Evolutionary conservation across 345 rosid species (phyloP).

Genomic region (Ceriops tagal): DNA sequence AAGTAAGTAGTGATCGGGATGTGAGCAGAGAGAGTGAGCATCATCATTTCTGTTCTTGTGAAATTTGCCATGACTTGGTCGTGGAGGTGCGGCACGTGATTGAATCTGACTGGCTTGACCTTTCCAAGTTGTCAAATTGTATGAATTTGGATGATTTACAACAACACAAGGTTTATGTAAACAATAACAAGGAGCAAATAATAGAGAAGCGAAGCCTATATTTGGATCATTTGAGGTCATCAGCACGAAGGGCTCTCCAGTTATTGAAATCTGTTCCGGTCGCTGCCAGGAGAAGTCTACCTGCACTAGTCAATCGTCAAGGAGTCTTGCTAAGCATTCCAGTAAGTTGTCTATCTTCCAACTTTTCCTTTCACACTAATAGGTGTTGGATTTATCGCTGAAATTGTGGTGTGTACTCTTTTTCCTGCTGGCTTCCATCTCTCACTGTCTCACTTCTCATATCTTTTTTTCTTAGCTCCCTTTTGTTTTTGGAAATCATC

Average conservation of each 20-base stretch:
- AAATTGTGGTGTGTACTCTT: background rate
- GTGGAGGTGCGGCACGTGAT: slow-evolving; percentile 60
- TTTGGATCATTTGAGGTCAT: slow-evolving; percentile 35
- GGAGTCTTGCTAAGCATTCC: slow-evolving; percentile 66
- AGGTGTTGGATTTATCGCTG: background rate
- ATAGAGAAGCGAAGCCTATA: slow-evolving; percentile 17
- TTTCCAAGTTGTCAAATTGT: slow-evolving; percentile 52
- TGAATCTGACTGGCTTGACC: slow-evolving; percentile 77
- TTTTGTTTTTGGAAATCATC: too few relatives aligned
- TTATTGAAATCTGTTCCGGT: slow-evolving; percentile 58
- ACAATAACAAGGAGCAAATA: slow-evolving; percentile 7
- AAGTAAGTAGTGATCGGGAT: slow-evolving; percentile 12
- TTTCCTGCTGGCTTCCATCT: background rate
- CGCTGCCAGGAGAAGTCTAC: slow-evolving; percentile 76
- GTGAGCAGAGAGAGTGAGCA: slow-evolving; percentile 20
- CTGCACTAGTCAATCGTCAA: slow-evolving; percentile 52
- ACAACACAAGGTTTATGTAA: slow-evolving; percentile 4
- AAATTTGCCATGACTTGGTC: slow-evolving; percentile 25
- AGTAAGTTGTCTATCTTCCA: slow-evolving; percentile 35
- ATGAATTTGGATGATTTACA: slow-evolving; percentile 27
- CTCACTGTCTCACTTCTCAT: too few relatives aligned
- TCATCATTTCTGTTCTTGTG: slow-evolving; percentile 27
- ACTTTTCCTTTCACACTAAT: slow-evolving; percentile 1
- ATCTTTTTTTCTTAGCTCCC: too few relatives aligned
- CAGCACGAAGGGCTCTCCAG: slow-evolving; percentile 47